These are phyloP conservation scores for Mycena amicta DNA, from an alignment of 768 basidiomycete species.

Conservation along the genomic window DNA sequence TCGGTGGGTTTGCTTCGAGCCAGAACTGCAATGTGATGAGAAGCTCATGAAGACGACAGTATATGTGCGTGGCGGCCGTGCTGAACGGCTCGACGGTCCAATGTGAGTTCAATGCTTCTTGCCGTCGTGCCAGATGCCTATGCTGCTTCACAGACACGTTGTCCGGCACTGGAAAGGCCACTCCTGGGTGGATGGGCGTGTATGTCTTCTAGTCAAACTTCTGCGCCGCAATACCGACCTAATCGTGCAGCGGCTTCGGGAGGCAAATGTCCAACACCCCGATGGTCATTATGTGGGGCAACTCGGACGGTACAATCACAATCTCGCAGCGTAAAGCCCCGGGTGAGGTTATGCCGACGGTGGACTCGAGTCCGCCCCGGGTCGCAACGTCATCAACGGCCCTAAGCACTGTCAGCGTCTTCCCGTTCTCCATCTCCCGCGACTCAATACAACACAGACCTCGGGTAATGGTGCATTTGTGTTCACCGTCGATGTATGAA, in stretches of 20 bases:
- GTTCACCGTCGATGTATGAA: conserved; percentile 55
- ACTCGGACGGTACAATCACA: conserved; percentile 60
- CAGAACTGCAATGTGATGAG: not conserved
- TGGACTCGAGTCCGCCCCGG: conserved; percentile 55
- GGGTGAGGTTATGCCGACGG: conserved; percentile 56
- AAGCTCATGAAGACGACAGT: conserved; percentile 29
- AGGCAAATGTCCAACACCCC: conserved; percentile 52
- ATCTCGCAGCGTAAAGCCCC: conserved; percentile 65
- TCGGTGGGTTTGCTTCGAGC: conserved; percentile 28
- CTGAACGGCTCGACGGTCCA: conserved; percentile 47
- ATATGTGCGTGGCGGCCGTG: conserved; percentile 51
- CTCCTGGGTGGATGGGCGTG: conserved; percentile 66
- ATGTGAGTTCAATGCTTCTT: conserved; percentile 33
- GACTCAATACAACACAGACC: conserved; percentile 31
- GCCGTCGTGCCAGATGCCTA: too few species aligned
- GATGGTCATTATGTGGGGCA: conserved; percentile 79
- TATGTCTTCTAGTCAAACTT: conserved; percentile 28
- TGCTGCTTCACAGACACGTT: conserved; percentile 43
- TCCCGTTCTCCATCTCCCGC: not conserved
- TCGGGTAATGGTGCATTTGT: conserved; percentile 49
- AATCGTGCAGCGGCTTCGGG: conserved; percentile 58
- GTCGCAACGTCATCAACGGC: conserved; percentile 43
- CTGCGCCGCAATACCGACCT: not conserved
- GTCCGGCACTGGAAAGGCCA: conserved; percentile 41
- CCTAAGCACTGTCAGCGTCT: conserved; percentile 43